Conservation (phyloP, 768 basidiomycete genomes). For the Gelatoporia subvermispora region DNA sequence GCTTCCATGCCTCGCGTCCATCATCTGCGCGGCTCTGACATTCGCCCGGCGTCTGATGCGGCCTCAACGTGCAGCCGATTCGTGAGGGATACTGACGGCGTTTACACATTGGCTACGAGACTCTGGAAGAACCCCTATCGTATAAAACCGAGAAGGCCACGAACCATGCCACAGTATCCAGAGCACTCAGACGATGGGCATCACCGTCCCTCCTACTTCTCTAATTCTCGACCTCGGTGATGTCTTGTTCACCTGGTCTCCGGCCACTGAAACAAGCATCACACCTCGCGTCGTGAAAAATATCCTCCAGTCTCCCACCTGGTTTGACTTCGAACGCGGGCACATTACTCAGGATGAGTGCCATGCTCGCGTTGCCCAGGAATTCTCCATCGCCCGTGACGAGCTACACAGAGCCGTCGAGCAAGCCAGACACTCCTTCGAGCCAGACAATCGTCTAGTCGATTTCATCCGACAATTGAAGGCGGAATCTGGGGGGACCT, state of each 20-base stretch:
- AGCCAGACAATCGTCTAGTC: not conserved
- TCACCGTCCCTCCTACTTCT: too few relatives aligned
- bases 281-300: slow-evolving; percentile 34
- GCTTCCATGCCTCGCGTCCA: too few relatives aligned
- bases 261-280: slow-evolving; percentile 38
- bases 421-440: not conserved
- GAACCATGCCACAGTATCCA: too few relatives aligned
- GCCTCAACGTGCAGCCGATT: too few relatives aligned
- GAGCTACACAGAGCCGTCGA: not conserved
- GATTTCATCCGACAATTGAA: slow-evolving; percentile 42
- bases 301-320: slow-evolving; percentile 42
- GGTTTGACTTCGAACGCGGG: slow-evolving; percentile 51
- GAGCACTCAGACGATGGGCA: too few relatives aligned
- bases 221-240: slow-evolving; percentile 53
- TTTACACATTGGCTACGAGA: too few relatives aligned
- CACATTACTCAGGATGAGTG: slow-evolving; percentile 38
- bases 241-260: slow-evolving; percentile 52
- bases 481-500: slow-evolving; percentile 23
- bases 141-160: too few relatives aligned
- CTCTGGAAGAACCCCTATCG: too few relatives aligned
- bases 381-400: slow-evolving; percentile 27
- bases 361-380: slow-evolving; percentile 34
- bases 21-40: too few relatives aligned
- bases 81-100: too few relatives aligned
- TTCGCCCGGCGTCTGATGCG: too few relatives aligned